phyloP scores from a whole-genome alignment of 1,284 basidiomycete genomes.

The Ceratobasidium sp. region DNA sequence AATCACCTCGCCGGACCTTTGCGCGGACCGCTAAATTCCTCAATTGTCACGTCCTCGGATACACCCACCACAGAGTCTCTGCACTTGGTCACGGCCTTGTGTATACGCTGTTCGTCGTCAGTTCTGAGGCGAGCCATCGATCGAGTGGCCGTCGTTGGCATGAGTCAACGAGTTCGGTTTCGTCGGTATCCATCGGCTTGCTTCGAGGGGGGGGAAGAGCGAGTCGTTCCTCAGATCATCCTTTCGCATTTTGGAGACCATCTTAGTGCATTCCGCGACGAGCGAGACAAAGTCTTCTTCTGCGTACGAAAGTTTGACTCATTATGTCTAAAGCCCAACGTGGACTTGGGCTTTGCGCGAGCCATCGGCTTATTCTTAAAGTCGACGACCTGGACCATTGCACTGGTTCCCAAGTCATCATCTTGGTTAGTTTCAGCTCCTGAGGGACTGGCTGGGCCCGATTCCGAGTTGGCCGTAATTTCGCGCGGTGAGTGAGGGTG shows the following conservation, averaged over 20 bases:
- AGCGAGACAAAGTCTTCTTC: conserved; percentile 81
- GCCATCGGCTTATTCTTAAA: conserved; percentile 69
- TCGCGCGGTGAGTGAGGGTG: conserved; percentile 41
- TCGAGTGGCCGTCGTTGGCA: conserved; percentile 84
- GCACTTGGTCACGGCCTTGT: conserved; percentile 66
- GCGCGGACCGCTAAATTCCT: conserved; percentile 84
- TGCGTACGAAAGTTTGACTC: conserved; percentile 64
- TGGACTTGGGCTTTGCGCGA: conserved; percentile 65
- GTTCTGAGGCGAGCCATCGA: conserved; percentile 75
- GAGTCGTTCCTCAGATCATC: conserved; percentile 83
- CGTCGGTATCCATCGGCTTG: conserved; percentile 50
- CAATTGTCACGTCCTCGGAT: conserved; percentile 81
- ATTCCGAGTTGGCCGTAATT: conserved; percentile 40
- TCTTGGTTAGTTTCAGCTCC: conserved; percentile 27
- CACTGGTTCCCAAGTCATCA: conserved; percentile 27
- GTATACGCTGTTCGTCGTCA: conserved; percentile 74
- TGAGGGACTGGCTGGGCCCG: conserved; percentile 32
- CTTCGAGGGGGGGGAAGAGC: conserved; percentile 65
- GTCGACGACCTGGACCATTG: conserved; percentile 53
- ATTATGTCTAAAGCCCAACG: conserved; percentile 81
- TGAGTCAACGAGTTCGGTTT: conserved; percentile 59
- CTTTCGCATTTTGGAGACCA: conserved; percentile 68
- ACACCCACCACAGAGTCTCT: conserved; percentile 61
- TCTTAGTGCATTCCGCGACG: conserved; percentile 73
- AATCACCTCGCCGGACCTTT: conserved; percentile 75